Conservation (phyloP, 1,139 yeast genomes). For the Saccharomyces uvarum region DNA sequence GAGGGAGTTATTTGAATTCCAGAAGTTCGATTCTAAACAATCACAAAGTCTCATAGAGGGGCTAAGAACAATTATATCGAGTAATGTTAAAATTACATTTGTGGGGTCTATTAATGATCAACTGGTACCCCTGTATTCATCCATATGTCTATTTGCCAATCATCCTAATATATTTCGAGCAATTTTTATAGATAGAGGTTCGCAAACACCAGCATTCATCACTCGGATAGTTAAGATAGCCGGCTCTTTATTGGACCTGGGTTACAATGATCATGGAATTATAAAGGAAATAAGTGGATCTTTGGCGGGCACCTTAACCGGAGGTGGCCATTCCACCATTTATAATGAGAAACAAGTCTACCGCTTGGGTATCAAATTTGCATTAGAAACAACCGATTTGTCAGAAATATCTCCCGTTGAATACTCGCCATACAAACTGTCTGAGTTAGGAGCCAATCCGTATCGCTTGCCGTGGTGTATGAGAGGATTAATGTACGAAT, state of each 20-base stretch:
- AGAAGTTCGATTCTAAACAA: conserved; percentile 63
- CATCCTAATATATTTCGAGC: conserved; percentile 90
- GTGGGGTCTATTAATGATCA: conserved; percentile 90
- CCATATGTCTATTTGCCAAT: conserved; percentile 69
- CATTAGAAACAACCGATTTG: conserved; percentile 68
- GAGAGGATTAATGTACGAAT: conserved; percentile 66
- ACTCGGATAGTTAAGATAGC: conserved; percentile 46
- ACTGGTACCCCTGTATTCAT: conserved; percentile 83
- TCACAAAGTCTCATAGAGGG: conserved; percentile 65
- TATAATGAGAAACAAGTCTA: conserved; percentile 83
- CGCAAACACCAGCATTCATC: conserved; percentile 45
- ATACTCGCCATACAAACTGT: conserved; percentile 53
- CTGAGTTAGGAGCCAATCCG: conserved; percentile 65
- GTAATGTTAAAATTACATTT: conserved; percentile 69
- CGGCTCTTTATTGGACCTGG: conserved; percentile 49
- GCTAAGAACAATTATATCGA: conserved; percentile 53
- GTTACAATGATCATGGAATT: conserved; percentile 67
- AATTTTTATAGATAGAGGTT: conserved; percentile 64
- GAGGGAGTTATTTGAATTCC: conserved; percentile 80
- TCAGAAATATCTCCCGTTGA: conserved; percentile 39
- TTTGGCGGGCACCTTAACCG: conserved; percentile 84
- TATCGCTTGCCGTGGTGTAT: conserved; percentile 88
- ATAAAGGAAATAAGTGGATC: conserved; percentile 75
- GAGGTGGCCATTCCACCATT: conserved; percentile 88
- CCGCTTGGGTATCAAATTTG: conserved; percentile 66